Percentiles rank a stretch among this genome's conserved stretches.
phyloP scores from a whole-genome alignment of 2,329 filamentous ascomycete species.

The Chrysoporthe cubensis region DNA sequence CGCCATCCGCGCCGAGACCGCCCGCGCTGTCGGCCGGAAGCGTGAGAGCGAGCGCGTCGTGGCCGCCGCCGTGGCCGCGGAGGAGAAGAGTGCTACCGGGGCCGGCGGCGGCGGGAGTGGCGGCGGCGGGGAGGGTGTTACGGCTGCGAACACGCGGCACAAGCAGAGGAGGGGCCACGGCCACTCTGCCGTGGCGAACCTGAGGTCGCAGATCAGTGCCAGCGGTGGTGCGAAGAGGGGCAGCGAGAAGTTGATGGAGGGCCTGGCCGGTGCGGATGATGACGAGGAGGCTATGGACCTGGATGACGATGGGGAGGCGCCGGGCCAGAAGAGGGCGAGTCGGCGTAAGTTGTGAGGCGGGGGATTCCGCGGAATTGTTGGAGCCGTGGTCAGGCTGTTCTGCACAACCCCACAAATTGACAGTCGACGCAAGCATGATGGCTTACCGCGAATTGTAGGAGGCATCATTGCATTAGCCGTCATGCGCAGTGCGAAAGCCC shows the following conservation, averaged over 20 bases:
- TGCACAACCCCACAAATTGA: neutral
- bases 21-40: conserved; percentile 55
- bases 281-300: conserved; percentile 60
- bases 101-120: conserved; percentile 30
- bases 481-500: neutral
- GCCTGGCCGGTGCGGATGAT: conserved; percentile 43
- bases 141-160: conserved; percentile 15
- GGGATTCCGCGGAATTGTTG: fast-evolving
- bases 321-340: conserved; percentile 55
- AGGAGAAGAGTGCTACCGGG: conserved; percentile 35
- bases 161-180: conserved; percentile 4
- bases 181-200: conserved; percentile 6
- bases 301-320: conserved; percentile 55
- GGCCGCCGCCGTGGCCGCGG: conserved; percentile 53
- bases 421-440: neutral
- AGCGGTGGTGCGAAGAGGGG: conserved; percentile 24
- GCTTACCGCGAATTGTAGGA: neutral
- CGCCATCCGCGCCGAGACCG: conserved; percentile 63
- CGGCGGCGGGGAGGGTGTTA: conserved; percentile 28
- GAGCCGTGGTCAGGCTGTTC: neutral
- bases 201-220: conserved; percentile 7
- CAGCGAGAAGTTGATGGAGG: conserved; percentile 44
- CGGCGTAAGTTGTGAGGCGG: conserved; percentile 55
- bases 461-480: neutral
- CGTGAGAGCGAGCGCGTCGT: conserved; percentile 52